Evolutionary conservation across 2,329 filamentous ascomycete genomes (phyloP).

Genomic region (Sarocladiaceae sp.): DNA sequence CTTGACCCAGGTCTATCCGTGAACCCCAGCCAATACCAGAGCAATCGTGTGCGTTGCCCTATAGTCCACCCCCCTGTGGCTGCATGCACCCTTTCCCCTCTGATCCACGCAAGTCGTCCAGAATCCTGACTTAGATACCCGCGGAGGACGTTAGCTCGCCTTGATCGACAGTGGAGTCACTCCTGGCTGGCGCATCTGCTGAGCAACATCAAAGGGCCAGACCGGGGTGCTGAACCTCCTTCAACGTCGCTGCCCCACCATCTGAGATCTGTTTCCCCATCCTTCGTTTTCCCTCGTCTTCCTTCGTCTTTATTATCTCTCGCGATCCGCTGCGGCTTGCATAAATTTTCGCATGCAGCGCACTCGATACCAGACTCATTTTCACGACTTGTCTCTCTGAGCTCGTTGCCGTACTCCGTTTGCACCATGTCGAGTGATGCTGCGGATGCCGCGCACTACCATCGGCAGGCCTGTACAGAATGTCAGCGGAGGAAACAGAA

Average conservation of each 20-base stretch:
- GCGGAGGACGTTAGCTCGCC: not conserved
- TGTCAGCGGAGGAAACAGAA: constrained; percentile 35
- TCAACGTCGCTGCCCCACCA: constrained; percentile 1
- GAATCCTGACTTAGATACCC: not conserved
- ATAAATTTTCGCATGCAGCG: too few relatives aligned
- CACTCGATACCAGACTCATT: too few relatives aligned
- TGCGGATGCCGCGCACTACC: not conserved
- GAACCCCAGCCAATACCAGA: too few relatives aligned
- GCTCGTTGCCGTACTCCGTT: too few relatives aligned
- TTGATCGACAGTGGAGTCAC: constrained; percentile 1
- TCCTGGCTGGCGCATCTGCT: not conserved
- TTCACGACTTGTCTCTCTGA: not conserved
- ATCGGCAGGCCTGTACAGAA: constrained; percentile 32
- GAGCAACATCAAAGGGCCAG: not conserved
- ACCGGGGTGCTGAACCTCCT: not conserved
- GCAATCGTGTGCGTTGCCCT: too few relatives aligned
- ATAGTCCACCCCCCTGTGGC: too few relatives aligned
- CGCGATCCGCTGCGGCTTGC: too few relatives aligned
- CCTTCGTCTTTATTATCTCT: too few relatives aligned
- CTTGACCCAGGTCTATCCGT: too few relatives aligned
- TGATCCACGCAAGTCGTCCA: too few relatives aligned
- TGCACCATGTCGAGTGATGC: not conserved
- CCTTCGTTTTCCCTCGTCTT: not conserved
- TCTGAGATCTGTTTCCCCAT: constrained; percentile 1
- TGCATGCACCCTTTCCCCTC: too few relatives aligned